Evolutionary conservation across 768 basidiomycete species (phyloP).

Genomic region (Crassisporium funariophilum): DNA sequence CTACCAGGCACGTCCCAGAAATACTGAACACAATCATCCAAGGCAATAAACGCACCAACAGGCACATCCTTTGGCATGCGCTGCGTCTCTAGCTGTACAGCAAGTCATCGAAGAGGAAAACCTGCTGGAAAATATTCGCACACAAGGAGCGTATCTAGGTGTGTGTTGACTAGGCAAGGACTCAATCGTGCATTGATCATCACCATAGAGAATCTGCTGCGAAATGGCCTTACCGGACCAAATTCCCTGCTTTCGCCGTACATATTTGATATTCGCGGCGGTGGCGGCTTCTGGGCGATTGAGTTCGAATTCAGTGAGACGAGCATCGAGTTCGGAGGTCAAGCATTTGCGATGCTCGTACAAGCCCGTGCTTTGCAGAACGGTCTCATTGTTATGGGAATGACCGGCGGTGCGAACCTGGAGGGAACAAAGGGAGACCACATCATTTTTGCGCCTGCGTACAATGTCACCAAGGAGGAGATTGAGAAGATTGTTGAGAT

Average conservation of each 20-base stretch:
- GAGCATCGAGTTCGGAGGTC: constrained; percentile 50
- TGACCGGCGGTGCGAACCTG: constrained; percentile 67
- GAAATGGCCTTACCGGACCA: constrained; percentile 53
- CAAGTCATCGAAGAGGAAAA: constrained; percentile 69
- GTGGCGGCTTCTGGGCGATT: constrained; percentile 81
- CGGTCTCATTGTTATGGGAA: constrained; percentile 71
- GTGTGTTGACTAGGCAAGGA: constrained; percentile 4
- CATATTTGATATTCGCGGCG: constrained; percentile 80
- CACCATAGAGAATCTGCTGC: constrained; percentile 53
- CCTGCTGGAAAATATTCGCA: constrained; percentile 64
- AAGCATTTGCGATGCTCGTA: constrained; percentile 65
- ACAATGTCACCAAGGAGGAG: constrained; percentile 72
- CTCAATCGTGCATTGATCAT: neutral
- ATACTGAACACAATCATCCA: neutral
- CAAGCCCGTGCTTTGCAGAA: constrained; percentile 72
- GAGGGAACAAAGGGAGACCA: constrained; percentile 75
- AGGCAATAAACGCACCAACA: constrained; percentile 24
- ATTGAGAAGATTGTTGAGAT: constrained; percentile 67
- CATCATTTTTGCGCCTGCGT: constrained; percentile 77
- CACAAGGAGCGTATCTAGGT: constrained; percentile 63
- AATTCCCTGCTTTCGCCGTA: constrained; percentile 63
- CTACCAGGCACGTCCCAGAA: constrained; percentile 57
- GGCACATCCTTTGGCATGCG: constrained; percentile 77
- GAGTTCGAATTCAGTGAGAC: constrained; percentile 73
- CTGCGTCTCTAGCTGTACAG: constrained; percentile 82